These are phyloP conservation scores for Penicillium pancosmium DNA, from an alignment of 495 filamentous ascomycete species.

Conservation along the genomic window DNA sequence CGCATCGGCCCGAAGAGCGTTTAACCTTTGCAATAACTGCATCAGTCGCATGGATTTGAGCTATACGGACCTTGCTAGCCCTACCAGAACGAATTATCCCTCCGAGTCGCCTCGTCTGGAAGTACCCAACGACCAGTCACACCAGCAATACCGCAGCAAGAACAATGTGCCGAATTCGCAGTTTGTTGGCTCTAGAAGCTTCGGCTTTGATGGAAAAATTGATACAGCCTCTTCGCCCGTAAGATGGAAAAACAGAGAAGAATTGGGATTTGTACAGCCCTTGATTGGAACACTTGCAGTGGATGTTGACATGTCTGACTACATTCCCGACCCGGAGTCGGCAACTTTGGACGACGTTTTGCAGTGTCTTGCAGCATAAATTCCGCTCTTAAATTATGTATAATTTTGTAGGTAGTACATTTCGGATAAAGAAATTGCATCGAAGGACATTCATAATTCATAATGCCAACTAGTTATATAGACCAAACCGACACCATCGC, in stretches of 20 bases:
- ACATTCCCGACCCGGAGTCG: neutral
- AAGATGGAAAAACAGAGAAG: neutral
- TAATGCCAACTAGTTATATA: neutral
- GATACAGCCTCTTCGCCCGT: neutral
- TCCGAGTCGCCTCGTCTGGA: neutral
- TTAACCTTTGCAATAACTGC: neutral
- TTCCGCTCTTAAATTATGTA: neutral
- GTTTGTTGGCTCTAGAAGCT: neutral
- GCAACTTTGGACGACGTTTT: neutral
- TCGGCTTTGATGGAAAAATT: neutral
- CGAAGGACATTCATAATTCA: neutral
- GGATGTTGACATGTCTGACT: neutral
- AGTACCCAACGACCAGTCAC: neutral
- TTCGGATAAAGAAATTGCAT: too few species aligned
- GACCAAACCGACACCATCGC: neutral
- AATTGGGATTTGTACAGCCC: neutral
- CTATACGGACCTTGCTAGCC: neutral
- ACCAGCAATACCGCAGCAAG: neutral
- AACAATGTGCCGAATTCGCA: neutral
- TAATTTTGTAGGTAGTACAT: too few species aligned
- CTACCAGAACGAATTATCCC: neutral
- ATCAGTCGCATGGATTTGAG: neutral
- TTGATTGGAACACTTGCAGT: neutral
- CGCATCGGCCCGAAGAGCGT: neutral
- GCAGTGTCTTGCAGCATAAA: neutral